A percentile compares a stretch with the other conserved stretches of the same genome.
phyloP scores from a whole-genome alignment of 192 early-diverging fungal species.

The Coemansia sp. region DNA sequence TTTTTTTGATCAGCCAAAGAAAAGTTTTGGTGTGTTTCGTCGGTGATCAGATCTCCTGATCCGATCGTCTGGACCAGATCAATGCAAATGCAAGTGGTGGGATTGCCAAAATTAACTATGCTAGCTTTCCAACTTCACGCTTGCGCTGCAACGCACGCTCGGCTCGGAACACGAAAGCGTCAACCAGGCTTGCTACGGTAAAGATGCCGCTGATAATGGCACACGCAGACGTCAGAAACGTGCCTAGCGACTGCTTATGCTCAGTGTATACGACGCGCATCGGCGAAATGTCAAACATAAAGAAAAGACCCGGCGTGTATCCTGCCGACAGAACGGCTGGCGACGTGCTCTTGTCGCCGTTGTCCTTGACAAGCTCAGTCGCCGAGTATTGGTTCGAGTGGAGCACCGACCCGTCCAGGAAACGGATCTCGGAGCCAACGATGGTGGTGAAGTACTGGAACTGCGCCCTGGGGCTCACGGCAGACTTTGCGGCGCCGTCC shows the following conservation, averaged over 20 bases:
- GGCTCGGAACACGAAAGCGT: constrained; percentile 84
- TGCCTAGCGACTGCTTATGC: constrained; percentile 76
- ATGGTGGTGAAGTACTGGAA: constrained; percentile 96
- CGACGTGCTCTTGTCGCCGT: background rate
- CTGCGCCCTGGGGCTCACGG: constrained; percentile 59
- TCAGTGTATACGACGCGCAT: constrained; percentile 91
- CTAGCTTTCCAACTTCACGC: constrained; percentile 75
- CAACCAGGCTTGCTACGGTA: constrained; percentile 91
- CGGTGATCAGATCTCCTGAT: constrained; percentile 19
- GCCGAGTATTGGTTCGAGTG: constrained; percentile 94
- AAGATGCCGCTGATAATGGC: constrained; percentile 94
- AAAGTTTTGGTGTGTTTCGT: background rate
- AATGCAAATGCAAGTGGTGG: no score
- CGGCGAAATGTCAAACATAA: constrained; percentile 95
- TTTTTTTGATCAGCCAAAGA: background rate
- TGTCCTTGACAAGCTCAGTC: constrained; percentile 69
- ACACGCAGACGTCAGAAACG: constrained; percentile 86
- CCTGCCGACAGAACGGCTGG: background rate
- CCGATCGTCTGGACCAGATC: background rate
- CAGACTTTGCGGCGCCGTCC: constrained; percentile 61
- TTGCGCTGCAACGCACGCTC: constrained; percentile 76
- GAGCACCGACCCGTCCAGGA: constrained; percentile 65
- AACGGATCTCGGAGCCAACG: constrained; percentile 80
- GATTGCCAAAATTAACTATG: constrained; percentile 2
- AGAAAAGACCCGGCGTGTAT: constrained; percentile 72